These are phyloP conservation scores for Lecanicillium sp. DNA, from an alignment of 2,329 filamentous ascomycete genomes.

Conservation along the genomic window DNA sequence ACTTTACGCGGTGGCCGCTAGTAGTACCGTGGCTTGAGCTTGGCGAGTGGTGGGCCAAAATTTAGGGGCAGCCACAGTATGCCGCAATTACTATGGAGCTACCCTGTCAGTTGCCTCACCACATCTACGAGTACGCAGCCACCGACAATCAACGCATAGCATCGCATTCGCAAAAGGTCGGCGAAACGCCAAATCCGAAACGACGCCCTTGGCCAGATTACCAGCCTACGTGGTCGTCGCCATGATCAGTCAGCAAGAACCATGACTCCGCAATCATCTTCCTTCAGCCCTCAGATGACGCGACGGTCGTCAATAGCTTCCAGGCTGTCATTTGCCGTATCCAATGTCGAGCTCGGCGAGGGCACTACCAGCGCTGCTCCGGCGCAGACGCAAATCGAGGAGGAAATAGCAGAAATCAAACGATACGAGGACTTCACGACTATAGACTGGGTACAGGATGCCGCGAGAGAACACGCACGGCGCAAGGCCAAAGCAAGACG, in stretches of 20 bases:
- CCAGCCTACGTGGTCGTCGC: slow-evolving; percentile 11
- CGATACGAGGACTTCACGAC: slow-evolving; percentile 99
- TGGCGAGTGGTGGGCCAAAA: too few relatives aligned
- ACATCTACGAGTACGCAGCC: too few relatives aligned
- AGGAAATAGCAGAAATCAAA: slow-evolving; percentile 97
- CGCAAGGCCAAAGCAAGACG: slow-evolving; percentile 68
- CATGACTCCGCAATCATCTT: slow-evolving; percentile 34
- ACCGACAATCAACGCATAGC: too few relatives aligned
- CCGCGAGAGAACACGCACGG: slow-evolving; percentile 77
- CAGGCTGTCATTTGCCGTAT: slow-evolving; percentile 60
- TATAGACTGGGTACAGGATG: slow-evolving; percentile 98
- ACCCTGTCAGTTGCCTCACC: too few relatives aligned
- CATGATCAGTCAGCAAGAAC: slow-evolving; percentile 23
- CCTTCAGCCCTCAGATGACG: slow-evolving; percentile 12
- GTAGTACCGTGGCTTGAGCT: too few relatives aligned
- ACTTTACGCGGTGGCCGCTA: too few relatives aligned
- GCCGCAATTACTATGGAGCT: too few relatives aligned
- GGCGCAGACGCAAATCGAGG: slow-evolving; percentile 67
- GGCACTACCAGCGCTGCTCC: slow-evolving; percentile 38
- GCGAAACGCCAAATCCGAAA: too few relatives aligned
- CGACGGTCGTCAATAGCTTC: slow-evolving; percentile 52
- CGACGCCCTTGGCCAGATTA: too few relatives aligned
- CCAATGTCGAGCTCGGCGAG: slow-evolving; percentile 55
- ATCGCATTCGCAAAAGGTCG: too few relatives aligned
- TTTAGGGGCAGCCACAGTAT: too few relatives aligned